These are phyloP conservation scores for Colletotrichum eleusines DNA, from an alignment of 2,329 filamentous ascomycete genomes.

Conservation along the genomic window DNA sequence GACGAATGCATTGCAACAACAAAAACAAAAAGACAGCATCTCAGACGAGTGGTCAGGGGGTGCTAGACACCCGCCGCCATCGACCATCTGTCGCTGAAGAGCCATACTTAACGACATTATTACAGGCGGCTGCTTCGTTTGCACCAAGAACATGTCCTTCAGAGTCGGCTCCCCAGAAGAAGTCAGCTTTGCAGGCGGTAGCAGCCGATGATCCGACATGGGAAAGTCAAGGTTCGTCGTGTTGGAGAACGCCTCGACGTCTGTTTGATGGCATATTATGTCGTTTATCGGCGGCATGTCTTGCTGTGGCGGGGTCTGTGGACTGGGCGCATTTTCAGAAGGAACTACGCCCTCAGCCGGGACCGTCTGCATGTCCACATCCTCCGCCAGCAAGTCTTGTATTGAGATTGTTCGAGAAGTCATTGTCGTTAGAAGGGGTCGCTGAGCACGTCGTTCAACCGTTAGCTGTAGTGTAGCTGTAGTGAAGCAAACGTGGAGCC, in stretches of 20 bases:
- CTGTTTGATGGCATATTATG: neutral
- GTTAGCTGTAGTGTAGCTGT: neutral
- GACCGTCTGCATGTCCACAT: neutral
- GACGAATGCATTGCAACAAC: neutral
- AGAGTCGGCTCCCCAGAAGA: slow-evolving; percentile 13
- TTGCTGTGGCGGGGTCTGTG: neutral
- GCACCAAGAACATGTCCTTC: neutral
- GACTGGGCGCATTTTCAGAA: neutral
- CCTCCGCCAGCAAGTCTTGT: neutral
- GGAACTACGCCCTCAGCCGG: neutral
- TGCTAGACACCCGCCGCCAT: too few relatives aligned
- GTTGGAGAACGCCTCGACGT: neutral
- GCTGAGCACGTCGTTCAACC: slow-evolving; percentile 2
- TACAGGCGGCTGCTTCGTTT: neutral
- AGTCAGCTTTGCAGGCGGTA: slow-evolving; percentile 5
- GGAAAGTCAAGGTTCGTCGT: neutral
- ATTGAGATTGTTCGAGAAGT: slow-evolving; percentile 14
- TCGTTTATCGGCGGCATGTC: neutral
- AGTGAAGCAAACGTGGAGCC: slow-evolving; percentile 10
- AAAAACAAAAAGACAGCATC: neutral
- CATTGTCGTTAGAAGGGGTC: slow-evolving; percentile 4
- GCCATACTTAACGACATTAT: slow-evolving; percentile 6
- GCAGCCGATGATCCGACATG: neutral
- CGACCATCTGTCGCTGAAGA: slow-evolving; percentile 4
- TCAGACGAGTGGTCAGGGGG: too few relatives aligned